These are phyloP conservation scores for Xylaria grammica DNA, from an alignment of 495 filamentous ascomycete species.

Conservation along the genomic window DNA sequence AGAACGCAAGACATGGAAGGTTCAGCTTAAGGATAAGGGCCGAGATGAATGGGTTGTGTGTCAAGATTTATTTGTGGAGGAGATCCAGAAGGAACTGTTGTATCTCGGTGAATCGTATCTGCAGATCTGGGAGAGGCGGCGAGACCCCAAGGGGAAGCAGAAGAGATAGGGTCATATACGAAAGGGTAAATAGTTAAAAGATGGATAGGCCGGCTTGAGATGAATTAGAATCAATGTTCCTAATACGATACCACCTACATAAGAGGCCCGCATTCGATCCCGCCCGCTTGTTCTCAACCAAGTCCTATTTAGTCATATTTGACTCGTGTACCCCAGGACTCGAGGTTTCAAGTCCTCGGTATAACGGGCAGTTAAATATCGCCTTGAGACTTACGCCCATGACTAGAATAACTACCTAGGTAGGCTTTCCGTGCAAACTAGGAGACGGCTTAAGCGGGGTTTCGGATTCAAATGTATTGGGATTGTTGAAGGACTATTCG, in stretches of 20 bases:
- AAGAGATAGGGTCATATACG: slow-evolving; percentile 25
- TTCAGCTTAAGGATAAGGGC: slow-evolving; percentile 65
- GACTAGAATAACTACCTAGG: too few relatives aligned
- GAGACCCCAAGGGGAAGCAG: slow-evolving; percentile 35
- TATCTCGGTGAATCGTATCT: slow-evolving; percentile 92
- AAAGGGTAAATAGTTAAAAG: background rate
- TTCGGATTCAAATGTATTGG: background rate
- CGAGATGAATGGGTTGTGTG: slow-evolving; percentile 87
- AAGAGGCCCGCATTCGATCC: background rate
- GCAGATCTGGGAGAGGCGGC: slow-evolving; percentile 93
- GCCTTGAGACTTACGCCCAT: background rate
- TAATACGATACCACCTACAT: slow-evolving; percentile 20
- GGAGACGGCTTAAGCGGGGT: background rate
- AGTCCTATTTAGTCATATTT: background rate
- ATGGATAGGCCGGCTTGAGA: background rate
- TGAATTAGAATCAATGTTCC: background rate
- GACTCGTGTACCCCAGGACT: background rate
- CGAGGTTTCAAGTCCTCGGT: background rate
- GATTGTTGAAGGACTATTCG: too few relatives aligned
- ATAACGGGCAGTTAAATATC: background rate
- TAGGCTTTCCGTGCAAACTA: background rate
- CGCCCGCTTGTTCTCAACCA: background rate
- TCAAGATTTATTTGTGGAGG: slow-evolving; percentile 92
- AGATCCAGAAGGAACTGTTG: slow-evolving; percentile 81
- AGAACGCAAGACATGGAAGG: slow-evolving; percentile 74